Percentiles rank a stretch among this genome's conserved stretches.
Evolutionary conservation across 305 asterid species (phyloP).

Genomic region (Andrographis paniculata): DNA sequence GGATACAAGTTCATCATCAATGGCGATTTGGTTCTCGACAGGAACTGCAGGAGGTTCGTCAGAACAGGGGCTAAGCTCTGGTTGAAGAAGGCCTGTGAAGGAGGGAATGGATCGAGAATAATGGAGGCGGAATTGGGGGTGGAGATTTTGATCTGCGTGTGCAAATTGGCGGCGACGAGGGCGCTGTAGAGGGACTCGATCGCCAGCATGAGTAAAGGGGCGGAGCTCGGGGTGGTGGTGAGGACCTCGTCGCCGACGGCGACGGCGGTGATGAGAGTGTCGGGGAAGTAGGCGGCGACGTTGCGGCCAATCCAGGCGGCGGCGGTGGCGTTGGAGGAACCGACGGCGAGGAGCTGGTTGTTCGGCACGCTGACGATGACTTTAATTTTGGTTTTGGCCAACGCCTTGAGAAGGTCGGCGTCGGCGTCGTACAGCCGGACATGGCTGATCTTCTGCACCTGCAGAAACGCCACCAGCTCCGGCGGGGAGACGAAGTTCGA

Average conservation of each 20-base stretch:
- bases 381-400: conserved; percentile 77
- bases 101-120: conserved; percentile 86
- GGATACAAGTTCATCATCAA: conserved; percentile 98
- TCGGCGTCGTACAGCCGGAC: conserved; percentile 83
- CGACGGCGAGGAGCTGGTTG: conserved; percentile 87
- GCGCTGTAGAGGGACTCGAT: conserved; percentile 91
- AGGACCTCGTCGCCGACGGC: conserved; percentile 92
- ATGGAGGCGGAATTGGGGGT: conserved; percentile 76
- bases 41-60: conserved; percentile 56
- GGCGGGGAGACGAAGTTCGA: conserved; percentile 56
- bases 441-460: conserved; percentile 68
- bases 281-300: conserved; percentile 81
- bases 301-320: conserved; percentile 86
- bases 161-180: conserved; percentile 77
- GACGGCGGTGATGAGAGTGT: conserved; percentile 70
- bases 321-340: conserved; percentile 94
- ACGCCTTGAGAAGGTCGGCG: conserved; percentile 59
- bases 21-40: conserved; percentile 80
- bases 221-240: conserved; percentile 65
- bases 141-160: conserved; percentile 69
- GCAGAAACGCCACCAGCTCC: conserved; percentile 62
- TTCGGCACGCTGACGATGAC: conserved; percentile 88
- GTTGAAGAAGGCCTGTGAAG: conserved; percentile 90
- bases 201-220: conserved; percentile 86
- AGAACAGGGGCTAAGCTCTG: conserved; percentile 58